Evolutionary conservation across 495 filamentous ascomycete species (phyloP).

Genomic region (Hypoxylon lenormandii): DNA sequence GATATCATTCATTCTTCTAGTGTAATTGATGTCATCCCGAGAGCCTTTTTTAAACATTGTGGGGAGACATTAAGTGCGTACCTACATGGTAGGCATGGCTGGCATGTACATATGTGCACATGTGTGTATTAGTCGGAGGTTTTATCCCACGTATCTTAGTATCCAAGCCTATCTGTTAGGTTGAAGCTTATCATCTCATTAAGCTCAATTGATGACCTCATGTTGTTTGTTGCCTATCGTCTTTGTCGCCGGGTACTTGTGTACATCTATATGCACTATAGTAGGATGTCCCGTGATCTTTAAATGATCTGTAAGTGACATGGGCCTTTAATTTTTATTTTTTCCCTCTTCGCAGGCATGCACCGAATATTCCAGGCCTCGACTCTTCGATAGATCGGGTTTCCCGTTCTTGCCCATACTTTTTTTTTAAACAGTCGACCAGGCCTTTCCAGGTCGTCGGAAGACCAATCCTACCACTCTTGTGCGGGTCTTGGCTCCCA

Average conservation of each 20-base stretch:
- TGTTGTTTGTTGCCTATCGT: slow-evolving; percentile 3
- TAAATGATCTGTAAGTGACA: neutral
- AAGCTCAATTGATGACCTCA: slow-evolving; percentile 25
- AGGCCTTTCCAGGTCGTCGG: slow-evolving; percentile 46
- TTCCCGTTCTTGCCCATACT: slow-evolving; percentile 26
- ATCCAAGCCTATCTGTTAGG: too few relatives aligned
- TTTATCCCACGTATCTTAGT: too few relatives aligned
- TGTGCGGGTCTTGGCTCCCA: slow-evolving; percentile 33
- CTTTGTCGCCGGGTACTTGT: slow-evolving; percentile 22
- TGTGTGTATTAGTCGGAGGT: too few relatives aligned
- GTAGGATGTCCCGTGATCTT: neutral
- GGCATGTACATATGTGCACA: too few relatives aligned
- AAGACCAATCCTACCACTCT: slow-evolving; percentile 46
- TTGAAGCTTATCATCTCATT: neutral
- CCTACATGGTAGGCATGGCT: too few relatives aligned
- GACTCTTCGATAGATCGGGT: slow-evolving; percentile 24
- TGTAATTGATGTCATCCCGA: too few relatives aligned
- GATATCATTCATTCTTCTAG: too few relatives aligned
- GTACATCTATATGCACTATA: slow-evolving; percentile 23
- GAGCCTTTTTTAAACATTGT: too few relatives aligned
- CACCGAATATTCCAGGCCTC: slow-evolving; percentile 40
- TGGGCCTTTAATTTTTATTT: too few relatives aligned
- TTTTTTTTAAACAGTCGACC: slow-evolving; percentile 27
- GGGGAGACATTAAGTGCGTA: too few relatives aligned
- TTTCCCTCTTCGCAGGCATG: slow-evolving; percentile 3